A percentile compares a stretch with the other conserved stretches of the same genome.
Conservation (phyloP, 345 rosid species). For the Passiflora organensis region DNA sequence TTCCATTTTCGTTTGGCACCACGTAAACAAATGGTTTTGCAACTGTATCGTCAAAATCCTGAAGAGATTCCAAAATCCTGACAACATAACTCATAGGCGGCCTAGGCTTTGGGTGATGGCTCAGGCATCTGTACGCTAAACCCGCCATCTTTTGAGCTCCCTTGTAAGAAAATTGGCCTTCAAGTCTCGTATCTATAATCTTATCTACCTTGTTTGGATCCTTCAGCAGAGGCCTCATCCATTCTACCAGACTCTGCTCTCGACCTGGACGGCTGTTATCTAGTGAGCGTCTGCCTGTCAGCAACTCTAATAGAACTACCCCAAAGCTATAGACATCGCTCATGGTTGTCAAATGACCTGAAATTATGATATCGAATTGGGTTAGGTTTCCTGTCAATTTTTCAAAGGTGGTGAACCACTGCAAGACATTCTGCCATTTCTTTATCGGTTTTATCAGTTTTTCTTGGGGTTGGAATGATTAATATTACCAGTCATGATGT, state of each 20-base stretch:
- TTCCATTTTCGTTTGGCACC: constrained; percentile 29
- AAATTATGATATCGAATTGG: constrained; percentile 7
- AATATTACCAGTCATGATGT: constrained; percentile 47
- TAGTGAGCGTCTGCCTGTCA: constrained; percentile 54
- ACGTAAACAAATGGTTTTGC: constrained; percentile 41
- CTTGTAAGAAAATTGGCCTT: constrained; percentile 45
- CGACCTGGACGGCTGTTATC: constrained; percentile 44
- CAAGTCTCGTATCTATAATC: constrained; percentile 57
- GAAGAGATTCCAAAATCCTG: constrained; percentile 49
- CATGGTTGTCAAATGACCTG: constrained; percentile 75
- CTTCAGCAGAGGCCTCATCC: constrained; percentile 56
- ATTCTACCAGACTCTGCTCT: constrained; percentile 54
- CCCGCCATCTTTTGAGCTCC: constrained; percentile 52
- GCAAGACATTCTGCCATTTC: no score
- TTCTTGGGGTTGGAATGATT: no score
- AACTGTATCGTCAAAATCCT: constrained; percentile 38
- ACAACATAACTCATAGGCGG: constrained; percentile 66
- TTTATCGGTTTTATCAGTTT: no score
- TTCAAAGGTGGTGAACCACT: no score
- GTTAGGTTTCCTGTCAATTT: constrained; percentile 2
- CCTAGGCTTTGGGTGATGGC: constrained; percentile 55
- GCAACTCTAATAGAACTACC: constrained; percentile 58
- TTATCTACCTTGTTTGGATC: constrained; percentile 48
- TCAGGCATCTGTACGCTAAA: constrained; percentile 56
- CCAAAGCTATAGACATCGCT: constrained; percentile 78